A percentile compares a stretch with the other conserved stretches of the same genome.
Conservation (phyloP, 352 stramenopile genomes). For the Phytophthora fragariae region DNA sequence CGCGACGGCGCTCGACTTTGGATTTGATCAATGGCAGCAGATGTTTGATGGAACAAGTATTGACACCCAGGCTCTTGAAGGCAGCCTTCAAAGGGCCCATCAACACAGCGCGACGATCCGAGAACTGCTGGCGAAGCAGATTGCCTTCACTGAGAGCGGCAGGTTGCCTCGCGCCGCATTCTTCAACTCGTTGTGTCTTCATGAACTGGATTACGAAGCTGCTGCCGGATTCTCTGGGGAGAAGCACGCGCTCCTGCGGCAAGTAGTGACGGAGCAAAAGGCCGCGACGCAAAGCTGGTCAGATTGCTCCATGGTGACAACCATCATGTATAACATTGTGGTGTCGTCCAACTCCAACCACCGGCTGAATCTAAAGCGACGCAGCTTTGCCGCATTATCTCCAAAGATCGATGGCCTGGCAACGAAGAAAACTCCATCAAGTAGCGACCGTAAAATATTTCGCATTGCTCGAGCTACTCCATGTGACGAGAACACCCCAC, state of each 20-base stretch:
- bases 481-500: neutral
- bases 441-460: neutral
- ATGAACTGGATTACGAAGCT: slow-evolving; percentile 5
- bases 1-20: slow-evolving; percentile 1
- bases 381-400: neutral
- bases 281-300: neutral
- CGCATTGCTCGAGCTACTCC: neutral
- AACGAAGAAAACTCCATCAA: neutral
- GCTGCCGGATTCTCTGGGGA: neutral
- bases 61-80: neutral
- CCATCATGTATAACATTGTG: slow-evolving; percentile 11
- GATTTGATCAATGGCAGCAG: slow-evolving; percentile 1
- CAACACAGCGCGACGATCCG: neutral
- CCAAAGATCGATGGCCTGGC: neutral
- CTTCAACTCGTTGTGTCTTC: slow-evolving; percentile 7
- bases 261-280: neutral
- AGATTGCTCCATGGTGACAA: slow-evolving; percentile 2
- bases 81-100: neutral
- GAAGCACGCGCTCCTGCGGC: neutral
- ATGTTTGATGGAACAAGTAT: neutral
- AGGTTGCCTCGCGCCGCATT: neutral
- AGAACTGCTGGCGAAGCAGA: neutral
- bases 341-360: slow-evolving; percentile 2
- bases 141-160: neutral
- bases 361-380: neutral